Evolutionary conservation across 2,329 filamentous ascomycete genomes (phyloP).

Genomic region (Exophiala oligosperma): DNA sequence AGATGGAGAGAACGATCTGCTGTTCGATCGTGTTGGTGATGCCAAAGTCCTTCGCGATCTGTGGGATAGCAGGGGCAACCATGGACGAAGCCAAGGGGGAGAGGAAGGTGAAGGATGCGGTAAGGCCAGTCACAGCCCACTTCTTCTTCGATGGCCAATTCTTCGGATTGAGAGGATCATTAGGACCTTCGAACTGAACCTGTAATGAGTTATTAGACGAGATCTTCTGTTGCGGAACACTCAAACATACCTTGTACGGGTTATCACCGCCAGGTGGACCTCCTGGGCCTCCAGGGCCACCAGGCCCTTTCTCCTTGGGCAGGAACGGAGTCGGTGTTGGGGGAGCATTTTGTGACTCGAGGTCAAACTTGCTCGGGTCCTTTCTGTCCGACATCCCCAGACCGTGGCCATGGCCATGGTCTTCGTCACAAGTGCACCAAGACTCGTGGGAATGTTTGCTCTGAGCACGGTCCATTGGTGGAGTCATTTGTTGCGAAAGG

Average conservation of each 20-base stretch:
- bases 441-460: slow-evolving; percentile 29
- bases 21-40: slow-evolving; percentile 49
- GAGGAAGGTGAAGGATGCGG: slow-evolving; percentile 62
- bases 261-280: slow-evolving; percentile 31
- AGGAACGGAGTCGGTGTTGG: slow-evolving; percentile 27
- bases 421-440: slow-evolving; percentile 31
- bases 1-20: slow-evolving; percentile 56
- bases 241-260: slow-evolving; percentile 54
- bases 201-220: slow-evolving; percentile 24
- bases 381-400: slow-evolving; percentile 24
- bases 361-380: slow-evolving; percentile 27
- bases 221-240: neutral
- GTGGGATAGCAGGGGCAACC: slow-evolving; percentile 53
- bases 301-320: slow-evolving; percentile 24
- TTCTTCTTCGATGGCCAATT: slow-evolving; percentile 60
- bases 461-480: slow-evolving; percentile 21
- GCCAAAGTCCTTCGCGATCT: slow-evolving; percentile 55
- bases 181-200: slow-evolving; percentile 54
- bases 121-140: slow-evolving; percentile 57
- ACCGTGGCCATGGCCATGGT: slow-evolving; percentile 28
- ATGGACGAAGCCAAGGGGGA: slow-evolving; percentile 66
- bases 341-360: slow-evolving; percentile 28
- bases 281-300: slow-evolving; percentile 14
- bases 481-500: slow-evolving; percentile 20
- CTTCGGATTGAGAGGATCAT: slow-evolving; percentile 50